Conservation (phyloP, 2,329 filamentous ascomycete genomes). For the Penicillium nordicum region DNA sequence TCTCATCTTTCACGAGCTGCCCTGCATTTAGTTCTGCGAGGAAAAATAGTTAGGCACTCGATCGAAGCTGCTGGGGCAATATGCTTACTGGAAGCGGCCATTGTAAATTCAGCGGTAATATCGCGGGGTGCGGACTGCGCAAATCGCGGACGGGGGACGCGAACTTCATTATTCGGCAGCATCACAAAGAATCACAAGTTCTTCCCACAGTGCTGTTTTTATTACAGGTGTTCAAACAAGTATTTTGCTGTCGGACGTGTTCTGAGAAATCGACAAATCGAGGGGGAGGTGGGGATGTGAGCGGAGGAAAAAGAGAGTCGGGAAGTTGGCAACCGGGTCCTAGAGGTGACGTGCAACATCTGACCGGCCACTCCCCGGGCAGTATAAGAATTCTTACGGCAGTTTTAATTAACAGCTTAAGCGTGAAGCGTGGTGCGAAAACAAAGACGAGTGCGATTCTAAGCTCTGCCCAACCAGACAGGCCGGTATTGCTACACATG, state of each 20-base stretch:
- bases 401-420: slow-evolving; percentile 1
- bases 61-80: not conserved
- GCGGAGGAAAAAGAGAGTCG: slow-evolving; percentile 24
- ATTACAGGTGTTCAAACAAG: slow-evolving; percentile 6
- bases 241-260: slow-evolving; percentile 4
- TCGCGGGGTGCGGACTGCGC: slow-evolving; percentile 46
- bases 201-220: slow-evolving; percentile 27
- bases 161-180: slow-evolving; percentile 35
- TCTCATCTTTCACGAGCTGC: slow-evolving; percentile 87
- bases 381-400: slow-evolving; percentile 7
- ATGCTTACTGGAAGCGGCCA: slow-evolving; percentile 49
- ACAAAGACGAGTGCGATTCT: slow-evolving; percentile 25
- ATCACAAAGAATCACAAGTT: slow-evolving; percentile 24
- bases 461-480: slow-evolving; percentile 30
- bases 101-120: slow-evolving; percentile 55
- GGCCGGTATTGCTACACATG: slow-evolving; percentile 40
- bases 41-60: slow-evolving; percentile 3
- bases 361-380: slow-evolving; percentile 3
- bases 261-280: slow-evolving; percentile 12
- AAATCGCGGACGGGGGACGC: slow-evolving; percentile 31
- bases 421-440: slow-evolving; percentile 8
- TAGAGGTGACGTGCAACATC: slow-evolving; percentile 22
- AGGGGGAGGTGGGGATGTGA: slow-evolving; percentile 15
- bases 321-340: slow-evolving; percentile 11
- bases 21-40: slow-evolving; percentile 68